Evolutionary conservation across 2,329 filamentous ascomycete genomes (phyloP).

Genomic region (Byssothecium circinans): DNA sequence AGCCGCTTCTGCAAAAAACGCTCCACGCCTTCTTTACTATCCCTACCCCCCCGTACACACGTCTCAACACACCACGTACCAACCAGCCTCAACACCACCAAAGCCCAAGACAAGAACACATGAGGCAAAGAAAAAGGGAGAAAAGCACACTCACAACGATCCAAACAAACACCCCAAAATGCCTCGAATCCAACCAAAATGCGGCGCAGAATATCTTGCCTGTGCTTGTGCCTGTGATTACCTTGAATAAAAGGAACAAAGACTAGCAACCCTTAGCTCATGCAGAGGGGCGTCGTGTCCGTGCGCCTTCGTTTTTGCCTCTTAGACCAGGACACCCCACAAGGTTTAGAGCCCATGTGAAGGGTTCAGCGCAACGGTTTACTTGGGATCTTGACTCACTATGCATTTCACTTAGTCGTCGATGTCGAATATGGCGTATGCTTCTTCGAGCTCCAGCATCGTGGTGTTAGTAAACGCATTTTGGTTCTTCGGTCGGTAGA

Average conservation of each 20-base stretch:
- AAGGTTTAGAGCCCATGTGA: too few relatives aligned
- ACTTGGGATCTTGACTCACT: too few relatives aligned
- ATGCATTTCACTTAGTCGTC: conserved; percentile 59
- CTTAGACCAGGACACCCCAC: too few relatives aligned
- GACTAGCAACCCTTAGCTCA: too few relatives aligned
- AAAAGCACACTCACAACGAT: conserved; percentile 40
- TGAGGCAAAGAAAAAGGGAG: not conserved
- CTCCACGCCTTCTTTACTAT: conserved; percentile 67
- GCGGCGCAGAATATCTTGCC: conserved; percentile 60
- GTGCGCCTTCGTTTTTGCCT: too few relatives aligned
- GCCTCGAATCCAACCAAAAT: conserved; percentile 68
- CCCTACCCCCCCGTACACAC: too few relatives aligned
- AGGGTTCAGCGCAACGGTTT: too few relatives aligned
- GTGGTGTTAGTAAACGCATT: conserved; percentile 72
- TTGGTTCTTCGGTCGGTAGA: conserved; percentile 65
- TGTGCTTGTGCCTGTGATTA: conserved; percentile 53
- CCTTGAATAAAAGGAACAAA: too few relatives aligned
- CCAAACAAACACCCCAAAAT: conserved; percentile 64
- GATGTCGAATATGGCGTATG: conserved; percentile 55
- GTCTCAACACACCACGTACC: too few relatives aligned
- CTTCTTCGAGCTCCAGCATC: conserved; percentile 61
- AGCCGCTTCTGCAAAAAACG: conserved; percentile 72
- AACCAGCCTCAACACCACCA: conserved; percentile 6
- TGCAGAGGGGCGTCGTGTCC: too few relatives aligned
- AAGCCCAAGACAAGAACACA: not conserved